Evolutionary conservation across 352 stramenopile species (phyloP).

Genomic region (Peronospora destructor): DNA sequence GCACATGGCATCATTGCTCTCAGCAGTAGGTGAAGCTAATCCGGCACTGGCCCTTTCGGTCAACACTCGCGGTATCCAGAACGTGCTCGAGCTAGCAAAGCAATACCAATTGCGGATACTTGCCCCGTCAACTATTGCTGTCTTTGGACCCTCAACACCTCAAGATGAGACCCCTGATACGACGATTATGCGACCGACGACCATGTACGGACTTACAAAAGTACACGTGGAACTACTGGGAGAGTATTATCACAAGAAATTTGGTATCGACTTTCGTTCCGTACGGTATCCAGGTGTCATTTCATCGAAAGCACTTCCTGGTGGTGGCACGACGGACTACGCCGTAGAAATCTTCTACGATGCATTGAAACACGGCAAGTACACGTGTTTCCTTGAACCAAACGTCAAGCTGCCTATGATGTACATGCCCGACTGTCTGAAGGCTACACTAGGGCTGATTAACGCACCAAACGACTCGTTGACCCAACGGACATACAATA

Average conservation of each 20-base stretch:
- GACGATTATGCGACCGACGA: conserved; percentile 88
- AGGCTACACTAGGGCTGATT: conserved; percentile 78
- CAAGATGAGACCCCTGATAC: conserved; percentile 81
- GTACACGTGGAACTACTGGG: conserved; percentile 86
- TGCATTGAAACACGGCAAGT: conserved; percentile 79
- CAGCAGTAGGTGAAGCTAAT: conserved; percentile 87
- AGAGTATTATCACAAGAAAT: conserved; percentile 90
- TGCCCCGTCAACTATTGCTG: conserved; percentile 86
- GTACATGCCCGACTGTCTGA: conserved; percentile 92
- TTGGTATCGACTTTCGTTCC: conserved; percentile 88
- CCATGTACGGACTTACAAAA: conserved; percentile 91
- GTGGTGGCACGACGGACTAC: conserved; percentile 86
- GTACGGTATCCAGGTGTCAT: conserved; percentile 89
- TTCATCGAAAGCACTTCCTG: conserved; percentile 78
- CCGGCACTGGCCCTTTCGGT: conserved; percentile 82
- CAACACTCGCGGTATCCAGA: conserved; percentile 86
- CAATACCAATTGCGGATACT: conserved; percentile 87
- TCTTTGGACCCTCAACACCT: conserved; percentile 85
- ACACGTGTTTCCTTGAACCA: conserved; percentile 82
- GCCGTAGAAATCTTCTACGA: conserved; percentile 92
- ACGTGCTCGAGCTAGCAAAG: conserved; percentile 85
- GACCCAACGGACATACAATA: conserved; percentile 88
- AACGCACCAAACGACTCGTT: conserved; percentile 61
- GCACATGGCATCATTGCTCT: conserved; percentile 88
- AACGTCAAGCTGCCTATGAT: conserved; percentile 89